Base-by-base conservation (phyloP, 202 grass and related monocot species). In the Schoenoplectus tabernaemontani region DNA sequence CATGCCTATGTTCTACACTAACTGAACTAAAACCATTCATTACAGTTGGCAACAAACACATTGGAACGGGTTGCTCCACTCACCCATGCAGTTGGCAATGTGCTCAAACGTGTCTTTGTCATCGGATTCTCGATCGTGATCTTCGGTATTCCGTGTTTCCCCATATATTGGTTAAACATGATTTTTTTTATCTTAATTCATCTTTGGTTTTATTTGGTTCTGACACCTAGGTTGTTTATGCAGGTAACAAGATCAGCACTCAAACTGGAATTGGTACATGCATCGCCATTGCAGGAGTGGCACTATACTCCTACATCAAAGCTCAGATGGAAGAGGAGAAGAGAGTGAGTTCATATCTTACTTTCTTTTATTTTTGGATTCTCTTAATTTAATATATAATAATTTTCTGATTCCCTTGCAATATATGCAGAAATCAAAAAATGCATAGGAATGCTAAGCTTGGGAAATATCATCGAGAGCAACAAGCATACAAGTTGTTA, bases 71-170 rank as follows among this genome's bases (percentile, higher is more conserved):
- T 99, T 69, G 90, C 96, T 58, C 96, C 96, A 82, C 88, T 99
- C 38, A 96, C 96, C 24, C 96, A 99, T 78, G 96, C 96, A 17
- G 91, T 98, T 26, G 96, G 96, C 64, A 98, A 98, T 87, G 96
- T 98, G 76, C 87, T 98, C 84, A 98, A 98, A 89, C 92, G 96
- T 88, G 96, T 98, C 9, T 98, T 98, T 59, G 96, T 98, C 63
- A 98, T 98, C 70, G 90, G 96, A 23, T 98, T 98, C 75, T 91
- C 96, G 2, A 98, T 98, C 70, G 62, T 98, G 8, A 13, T 72
- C 48, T 99, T 99, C 44, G 96, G 96, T 99, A 88, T 84, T 51
- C 73, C 61, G 36, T 56, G 22, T 73, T 69, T 43, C 4, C 3
- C 37, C 75, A 38, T 28, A 75, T 71, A 65, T 32, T n/a, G 50